Conservation (phyloP, 495 filamentous ascomycete genomes). For the Daldinia grandis region DNA sequence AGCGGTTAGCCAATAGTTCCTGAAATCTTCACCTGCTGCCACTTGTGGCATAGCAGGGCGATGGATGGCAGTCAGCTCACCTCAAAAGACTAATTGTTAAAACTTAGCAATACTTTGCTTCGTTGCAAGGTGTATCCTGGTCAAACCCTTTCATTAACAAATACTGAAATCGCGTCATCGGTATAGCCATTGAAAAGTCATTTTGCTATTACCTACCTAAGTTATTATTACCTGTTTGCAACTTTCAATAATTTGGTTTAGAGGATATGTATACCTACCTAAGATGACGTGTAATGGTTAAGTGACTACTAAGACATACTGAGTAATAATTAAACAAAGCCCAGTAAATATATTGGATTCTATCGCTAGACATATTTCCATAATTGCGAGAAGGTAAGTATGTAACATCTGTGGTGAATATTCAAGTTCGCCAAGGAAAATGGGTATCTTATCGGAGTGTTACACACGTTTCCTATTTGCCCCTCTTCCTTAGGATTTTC, state of each 20-base stretch:
- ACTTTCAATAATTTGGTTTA: too few relatives aligned
- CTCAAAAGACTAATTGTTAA: not conserved
- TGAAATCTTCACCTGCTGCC: not conserved
- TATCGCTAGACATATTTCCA: not conserved
- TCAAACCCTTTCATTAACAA: not conserved
- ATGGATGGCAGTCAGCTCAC: not conserved
- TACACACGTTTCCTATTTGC: not conserved
- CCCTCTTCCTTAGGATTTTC: conserved; percentile 24
- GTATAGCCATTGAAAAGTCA: not conserved
- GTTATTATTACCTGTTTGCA: too few relatives aligned
- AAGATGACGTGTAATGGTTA: too few relatives aligned
- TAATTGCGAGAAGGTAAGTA: not conserved
- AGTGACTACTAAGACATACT: too few relatives aligned
- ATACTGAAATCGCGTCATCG: not conserved
- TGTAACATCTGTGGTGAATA: conserved; percentile 13
- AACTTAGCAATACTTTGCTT: not conserved
- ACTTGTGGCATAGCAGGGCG: not conserved
- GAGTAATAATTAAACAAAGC: too few relatives aligned
- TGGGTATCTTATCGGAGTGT: not conserved
- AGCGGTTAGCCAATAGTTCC: not conserved
- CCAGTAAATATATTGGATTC: too few relatives aligned
- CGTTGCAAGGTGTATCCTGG: not conserved
- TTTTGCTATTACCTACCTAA: too few relatives aligned
- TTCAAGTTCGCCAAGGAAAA: conserved; percentile 27
- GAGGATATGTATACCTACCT: too few relatives aligned